These are phyloP conservation scores for Epithemia pelagica DNA, from an alignment of 108 stramenopile species.

Conservation along the genomic window DNA sequence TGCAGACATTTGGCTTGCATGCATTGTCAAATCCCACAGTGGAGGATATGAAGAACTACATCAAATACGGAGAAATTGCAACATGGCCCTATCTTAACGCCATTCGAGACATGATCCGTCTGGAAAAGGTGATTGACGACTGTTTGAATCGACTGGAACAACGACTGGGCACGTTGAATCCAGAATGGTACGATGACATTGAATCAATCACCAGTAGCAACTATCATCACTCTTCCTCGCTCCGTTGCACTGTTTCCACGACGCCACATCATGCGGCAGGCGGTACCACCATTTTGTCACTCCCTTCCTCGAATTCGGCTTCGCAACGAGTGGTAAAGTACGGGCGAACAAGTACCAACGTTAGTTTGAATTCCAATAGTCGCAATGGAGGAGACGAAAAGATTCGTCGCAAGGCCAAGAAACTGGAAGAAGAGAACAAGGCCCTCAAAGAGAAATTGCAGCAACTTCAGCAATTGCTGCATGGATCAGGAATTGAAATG, in stretches of 20 bases:
- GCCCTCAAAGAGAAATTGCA: constrained; percentile 7
- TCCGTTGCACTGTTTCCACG: not conserved
- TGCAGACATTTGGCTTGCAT: constrained; percentile 79
- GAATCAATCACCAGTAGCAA: constrained; percentile 49
- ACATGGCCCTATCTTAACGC: constrained; percentile 81
- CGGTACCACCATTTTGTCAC: not conserved
- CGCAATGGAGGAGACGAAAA: not conserved
- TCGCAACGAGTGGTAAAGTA: not conserved
- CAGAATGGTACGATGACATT: constrained; percentile 46
- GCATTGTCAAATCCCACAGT: constrained; percentile 75
- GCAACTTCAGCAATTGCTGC: not conserved
- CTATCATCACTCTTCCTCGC: not conserved
- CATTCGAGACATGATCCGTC: constrained; percentile 71
- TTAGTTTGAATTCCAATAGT: not conserved
- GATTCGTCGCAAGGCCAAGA: not conserved
- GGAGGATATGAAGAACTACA: constrained; percentile 78
- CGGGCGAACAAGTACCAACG: not conserved
- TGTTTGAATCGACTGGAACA: constrained; percentile 60
- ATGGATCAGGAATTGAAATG: not conserved
- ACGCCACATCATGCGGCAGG: too few relatives aligned
- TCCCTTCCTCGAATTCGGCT: not conserved
- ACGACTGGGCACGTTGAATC: constrained; percentile 33
- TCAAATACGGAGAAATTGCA: constrained; percentile 76
- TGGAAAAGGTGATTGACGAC: constrained; percentile 66
- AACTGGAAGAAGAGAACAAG: constrained; percentile 12